These are phyloP conservation scores for Globisporangium polare DNA, from an alignment of 352 stramenopile genomes.

Conservation along the genomic window DNA sequence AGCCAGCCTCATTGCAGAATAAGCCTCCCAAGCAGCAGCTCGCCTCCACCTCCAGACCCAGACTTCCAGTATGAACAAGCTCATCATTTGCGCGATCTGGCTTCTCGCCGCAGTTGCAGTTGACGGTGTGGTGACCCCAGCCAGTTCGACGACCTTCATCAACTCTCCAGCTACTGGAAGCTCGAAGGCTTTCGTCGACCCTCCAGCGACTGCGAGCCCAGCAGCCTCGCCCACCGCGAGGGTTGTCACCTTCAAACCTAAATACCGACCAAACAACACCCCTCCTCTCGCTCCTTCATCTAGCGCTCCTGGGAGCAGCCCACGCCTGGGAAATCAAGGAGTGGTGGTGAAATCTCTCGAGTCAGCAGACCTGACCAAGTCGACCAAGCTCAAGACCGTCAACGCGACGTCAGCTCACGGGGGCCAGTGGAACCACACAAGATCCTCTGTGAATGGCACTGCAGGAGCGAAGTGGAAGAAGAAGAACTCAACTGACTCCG, in stretches of 20 bases:
- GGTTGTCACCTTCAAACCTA: background rate
- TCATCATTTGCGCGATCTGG: background rate
- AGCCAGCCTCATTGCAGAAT: background rate
- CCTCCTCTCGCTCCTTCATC: no score
- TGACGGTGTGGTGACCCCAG: background rate
- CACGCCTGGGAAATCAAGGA: background rate
- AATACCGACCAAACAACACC: no score
- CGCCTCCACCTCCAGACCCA: background rate
- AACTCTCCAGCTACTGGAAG: background rate
- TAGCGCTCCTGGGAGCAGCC: background rate
- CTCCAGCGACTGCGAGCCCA: background rate
- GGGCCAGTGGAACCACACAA: no score
- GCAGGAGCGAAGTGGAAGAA: background rate
- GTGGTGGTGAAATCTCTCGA: background rate
- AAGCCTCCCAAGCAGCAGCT: background rate
- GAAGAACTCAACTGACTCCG: background rate
- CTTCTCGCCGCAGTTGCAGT: background rate
- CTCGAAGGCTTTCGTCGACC: no score
- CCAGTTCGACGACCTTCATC: no score
- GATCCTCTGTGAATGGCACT: background rate
- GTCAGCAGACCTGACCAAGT: background rate
- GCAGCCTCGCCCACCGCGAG: background rate
- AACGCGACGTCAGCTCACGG: no score
- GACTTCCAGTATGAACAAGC: background rate
- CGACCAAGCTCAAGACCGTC: no score